These are phyloP conservation scores for Scheffersomyces amazonensis DNA, from an alignment of 805 yeast species.

Conservation along the genomic window DNA sequence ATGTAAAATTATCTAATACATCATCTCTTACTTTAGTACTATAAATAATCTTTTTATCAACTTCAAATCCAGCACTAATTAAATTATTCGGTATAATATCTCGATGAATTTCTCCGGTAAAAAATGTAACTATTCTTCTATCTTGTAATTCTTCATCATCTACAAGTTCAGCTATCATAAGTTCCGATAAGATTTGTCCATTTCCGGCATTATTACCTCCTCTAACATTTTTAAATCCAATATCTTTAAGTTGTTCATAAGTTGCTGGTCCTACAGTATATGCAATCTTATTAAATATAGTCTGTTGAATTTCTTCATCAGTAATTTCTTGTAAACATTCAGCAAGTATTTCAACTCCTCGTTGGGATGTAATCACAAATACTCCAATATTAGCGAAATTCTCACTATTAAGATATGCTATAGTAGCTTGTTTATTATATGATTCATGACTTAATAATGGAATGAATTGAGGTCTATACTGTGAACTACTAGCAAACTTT, in stretches of 20 bases:
- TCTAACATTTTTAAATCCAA: constrained; percentile 66
- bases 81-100: constrained; percentile 75
- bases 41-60: constrained; percentile 66
- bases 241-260: constrained; percentile 46
- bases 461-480: constrained; percentile 52
- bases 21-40: constrained; percentile 52
- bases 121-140: constrained; percentile 54
- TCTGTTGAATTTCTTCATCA: constrained; percentile 12
- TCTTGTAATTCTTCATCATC: constrained; percentile 21
- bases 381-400: constrained; percentile 45
- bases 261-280: constrained; percentile 96
- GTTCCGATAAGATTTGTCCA: constrained; percentile 66
- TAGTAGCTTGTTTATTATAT: constrained; percentile 44
- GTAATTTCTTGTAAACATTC: constrained; percentile 33
- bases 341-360: constrained; percentile 82
- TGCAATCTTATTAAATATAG: constrained; percentile 49
- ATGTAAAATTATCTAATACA: constrained; percentile 37
- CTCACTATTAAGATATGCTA: constrained; percentile 39
- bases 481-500: constrained; percentile 26
- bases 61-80: constrained; percentile 34
- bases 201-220: constrained; percentile 83
- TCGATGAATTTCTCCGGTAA: constrained; percentile 83
- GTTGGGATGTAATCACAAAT: constrained; percentile 80
- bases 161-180: constrained; percentile 41
- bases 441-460: constrained; percentile 73